phyloP scores from a whole-genome alignment of 495 filamentous ascomycete genomes.

The Hypomontagnella submonticulosa region DNA sequence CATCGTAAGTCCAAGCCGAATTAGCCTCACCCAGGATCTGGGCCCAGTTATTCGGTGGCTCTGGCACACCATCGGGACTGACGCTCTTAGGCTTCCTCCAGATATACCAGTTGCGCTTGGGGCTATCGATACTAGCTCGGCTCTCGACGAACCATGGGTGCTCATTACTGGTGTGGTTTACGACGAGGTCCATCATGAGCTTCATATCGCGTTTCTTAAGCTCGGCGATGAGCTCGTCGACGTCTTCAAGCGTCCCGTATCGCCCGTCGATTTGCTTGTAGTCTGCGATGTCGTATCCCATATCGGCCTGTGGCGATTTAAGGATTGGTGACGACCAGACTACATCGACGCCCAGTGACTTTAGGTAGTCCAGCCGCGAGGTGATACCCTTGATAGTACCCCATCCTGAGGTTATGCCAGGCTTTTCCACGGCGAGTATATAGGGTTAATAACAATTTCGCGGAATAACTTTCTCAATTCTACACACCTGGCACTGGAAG shows the following conservation, averaged over 20 bases:
- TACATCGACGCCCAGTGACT: conserved; percentile 57
- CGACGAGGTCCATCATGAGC: conserved; percentile 72
- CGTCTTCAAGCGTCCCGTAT: conserved; percentile 69
- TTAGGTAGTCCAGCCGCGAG: conserved; percentile 64
- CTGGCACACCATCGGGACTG: conserved; percentile 57
- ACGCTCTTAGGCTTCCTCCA: conserved; percentile 67
- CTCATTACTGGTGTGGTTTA: conserved; percentile 73
- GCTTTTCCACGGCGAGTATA: conserved; percentile 20
- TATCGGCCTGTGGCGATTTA: conserved; percentile 68
- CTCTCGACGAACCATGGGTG: conserved; percentile 73
- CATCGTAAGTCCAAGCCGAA: conserved; percentile 69
- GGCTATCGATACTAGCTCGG: conserved; percentile 58
- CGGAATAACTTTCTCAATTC: not conserved
- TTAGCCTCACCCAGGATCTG: conserved; percentile 66
- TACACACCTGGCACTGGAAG: conserved; percentile 67
- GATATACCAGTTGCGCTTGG: conserved; percentile 72
- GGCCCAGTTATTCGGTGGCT: conserved; percentile 72
- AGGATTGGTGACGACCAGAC: conserved; percentile 51
- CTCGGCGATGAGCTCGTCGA: conserved; percentile 65
- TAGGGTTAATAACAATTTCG: conserved; percentile 15
- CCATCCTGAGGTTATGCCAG: conserved; percentile 59
- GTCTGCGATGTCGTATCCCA: conserved; percentile 69
- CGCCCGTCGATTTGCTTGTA: conserved; percentile 67
- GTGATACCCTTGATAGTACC: conserved; percentile 68
- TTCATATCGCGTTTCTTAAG: conserved; percentile 69